Conservation (phyloP, 371 early-diverging fungal genomes). For the Thermomucor indicae-seudaticae region DNA sequence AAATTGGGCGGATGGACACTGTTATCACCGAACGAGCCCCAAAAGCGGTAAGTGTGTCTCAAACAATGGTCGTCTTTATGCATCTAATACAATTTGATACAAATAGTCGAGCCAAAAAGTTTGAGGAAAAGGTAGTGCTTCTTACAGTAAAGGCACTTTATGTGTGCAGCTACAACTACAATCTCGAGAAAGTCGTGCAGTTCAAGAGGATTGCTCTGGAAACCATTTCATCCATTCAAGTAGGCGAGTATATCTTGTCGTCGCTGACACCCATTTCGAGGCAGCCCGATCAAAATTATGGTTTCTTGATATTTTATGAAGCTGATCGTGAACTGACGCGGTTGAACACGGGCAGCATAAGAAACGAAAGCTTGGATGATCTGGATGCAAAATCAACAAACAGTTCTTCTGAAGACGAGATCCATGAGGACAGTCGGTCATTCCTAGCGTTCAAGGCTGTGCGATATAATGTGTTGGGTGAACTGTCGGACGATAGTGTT, state of each 20-base stretch:
- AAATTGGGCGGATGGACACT: constrained; percentile 58
- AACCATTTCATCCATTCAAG: constrained; percentile 52
- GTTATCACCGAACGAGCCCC: constrained; percentile 46
- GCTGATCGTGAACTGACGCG: constrained; percentile 48
- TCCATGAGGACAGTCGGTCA: constrained; percentile 2
- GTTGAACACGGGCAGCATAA: constrained; percentile 59
- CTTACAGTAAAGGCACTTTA: constrained; percentile 67
- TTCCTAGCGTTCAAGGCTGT: constrained; percentile 38
- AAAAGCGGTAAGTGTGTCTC: constrained; percentile 15
- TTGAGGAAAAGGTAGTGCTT: constrained; percentile 70
- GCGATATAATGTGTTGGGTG: constrained; percentile 37
- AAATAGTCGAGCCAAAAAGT: constrained; percentile 22
- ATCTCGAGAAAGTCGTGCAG: constrained; percentile 67
- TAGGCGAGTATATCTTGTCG: constrained; percentile 55
- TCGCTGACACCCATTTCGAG: constrained; percentile 37
- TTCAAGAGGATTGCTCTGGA: constrained; percentile 60
- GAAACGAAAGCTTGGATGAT: constrained; percentile 37
- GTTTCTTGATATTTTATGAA: constrained; percentile 47
- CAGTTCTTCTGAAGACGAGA: constrained; percentile 3
- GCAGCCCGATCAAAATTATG: constrained; percentile 53
- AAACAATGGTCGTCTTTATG: background rate
- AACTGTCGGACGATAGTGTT: constrained; percentile 28
- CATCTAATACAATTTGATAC: background rate
- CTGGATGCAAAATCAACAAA: constrained; percentile 16
- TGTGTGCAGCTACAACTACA: constrained; percentile 71